Base-by-base conservation (phyloP, 495 filamentous ascomycete species). In the Tuber indicum region DNA sequence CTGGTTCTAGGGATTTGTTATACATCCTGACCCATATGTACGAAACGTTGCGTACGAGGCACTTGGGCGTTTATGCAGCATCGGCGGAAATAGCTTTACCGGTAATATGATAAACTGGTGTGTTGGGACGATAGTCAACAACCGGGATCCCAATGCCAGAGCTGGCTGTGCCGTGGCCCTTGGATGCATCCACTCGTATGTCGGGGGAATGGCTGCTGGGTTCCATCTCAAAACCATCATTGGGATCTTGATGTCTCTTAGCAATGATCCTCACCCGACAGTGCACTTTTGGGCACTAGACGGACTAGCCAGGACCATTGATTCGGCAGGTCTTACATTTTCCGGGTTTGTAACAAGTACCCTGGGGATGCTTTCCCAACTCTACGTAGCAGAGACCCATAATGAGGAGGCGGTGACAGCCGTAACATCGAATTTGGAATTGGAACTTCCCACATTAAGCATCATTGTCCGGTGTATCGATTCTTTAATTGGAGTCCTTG, bases 181-280 rank as follows among this genome's bases (percentile, higher is more conserved):
- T 75, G 96, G 95, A 21, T 93, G 91, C 78, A 98, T 98, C 70
- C 96, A 98, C 84, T 91, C 93, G 3, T 93, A 97, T 83, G 92
- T 98, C 45, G 96, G 96, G 75, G 96, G 96, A 78, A 98, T 99
- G 94, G 96, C 96, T 75, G 96, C 96, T 73, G 94, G 94, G n/a
- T 92, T 94, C 81, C 96, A 99, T 84, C 86, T 99, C 21, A 98
- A 98, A 85, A 97, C 93, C 12, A 98, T 99, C 72, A 89, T 97
- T 49, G 92, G 94, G 26, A 94, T 99, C 47, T 85, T 99, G 36
- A 95, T 98, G 92, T 98, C 95, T 36, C 86, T 99, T 10, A 93
- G 94, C 84, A 96, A 92, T 80, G 96, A 99, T 82, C 93, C 96
- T n/a, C 95, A 98, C 78, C 95, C 96, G 0, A 92, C 91, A 0